These are phyloP conservation scores for Danielia oregonensis DNA, from an alignment of 805 yeast species.

Conservation along the genomic window DNA sequence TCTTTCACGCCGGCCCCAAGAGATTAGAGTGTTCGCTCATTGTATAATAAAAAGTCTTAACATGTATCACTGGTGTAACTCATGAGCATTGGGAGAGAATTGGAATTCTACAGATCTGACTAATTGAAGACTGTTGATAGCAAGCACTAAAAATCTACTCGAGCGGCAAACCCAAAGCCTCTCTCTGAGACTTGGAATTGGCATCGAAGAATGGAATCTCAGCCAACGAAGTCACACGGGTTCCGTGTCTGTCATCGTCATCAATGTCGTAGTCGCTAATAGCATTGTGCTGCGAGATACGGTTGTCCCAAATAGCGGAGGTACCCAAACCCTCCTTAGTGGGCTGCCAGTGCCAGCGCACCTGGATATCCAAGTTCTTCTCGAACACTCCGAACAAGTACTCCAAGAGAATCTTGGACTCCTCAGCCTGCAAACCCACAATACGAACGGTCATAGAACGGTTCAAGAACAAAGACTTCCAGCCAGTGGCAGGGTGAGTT, in stretches of 20 bases:
- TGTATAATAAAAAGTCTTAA: too few species aligned
- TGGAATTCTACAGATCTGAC: too few species aligned
- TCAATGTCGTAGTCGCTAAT: conserved; percentile 2
- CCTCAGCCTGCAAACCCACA: conserved; percentile 49
- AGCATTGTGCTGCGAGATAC: conserved; percentile 11
- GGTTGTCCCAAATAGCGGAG: conserved; percentile 14
- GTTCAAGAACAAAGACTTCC: conserved; percentile 56
- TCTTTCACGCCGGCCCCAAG: conserved; percentile 1
- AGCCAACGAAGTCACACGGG: conserved; percentile 4
- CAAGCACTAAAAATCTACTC: background rate
- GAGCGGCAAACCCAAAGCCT: conserved; percentile 3
- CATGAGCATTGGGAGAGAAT: too few species aligned
- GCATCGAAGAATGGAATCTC: conserved; percentile 4
- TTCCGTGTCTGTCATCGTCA: conserved; percentile 5
- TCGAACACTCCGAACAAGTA: conserved; percentile 45
- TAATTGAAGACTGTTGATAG: too few species aligned
- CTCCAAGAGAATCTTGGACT: conserved; percentile 45
- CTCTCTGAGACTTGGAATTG: conserved; percentile 4
- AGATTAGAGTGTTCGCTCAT: background rate
- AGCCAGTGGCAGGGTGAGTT: conserved; percentile 64
- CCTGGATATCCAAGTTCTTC: conserved; percentile 16
- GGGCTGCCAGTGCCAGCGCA: conserved; percentile 47
- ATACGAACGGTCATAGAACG: conserved; percentile 49
- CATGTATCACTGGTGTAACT: too few species aligned
- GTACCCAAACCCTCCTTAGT: conserved; percentile 19